Conservation (phyloP, 331 rosid species). For the Dryas integrifolia region DNA sequence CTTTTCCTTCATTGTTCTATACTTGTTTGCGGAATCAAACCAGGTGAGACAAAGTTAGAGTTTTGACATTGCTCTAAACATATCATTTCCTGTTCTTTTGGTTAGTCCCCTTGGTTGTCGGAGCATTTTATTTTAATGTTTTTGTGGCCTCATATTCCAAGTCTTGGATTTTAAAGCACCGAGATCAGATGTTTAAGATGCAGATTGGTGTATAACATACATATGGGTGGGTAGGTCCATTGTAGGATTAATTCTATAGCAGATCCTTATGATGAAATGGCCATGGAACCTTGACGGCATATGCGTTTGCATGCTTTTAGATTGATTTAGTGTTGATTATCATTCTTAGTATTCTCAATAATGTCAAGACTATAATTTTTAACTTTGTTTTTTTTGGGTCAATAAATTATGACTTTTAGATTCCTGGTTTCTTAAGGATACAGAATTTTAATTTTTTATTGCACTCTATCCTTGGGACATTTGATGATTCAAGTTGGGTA, state of each 20-base stretch:
- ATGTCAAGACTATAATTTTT: too few relatives aligned
- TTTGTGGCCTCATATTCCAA: neutral
- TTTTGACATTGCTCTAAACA: neutral
- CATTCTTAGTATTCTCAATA: neutral
- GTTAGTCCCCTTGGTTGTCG: neutral
- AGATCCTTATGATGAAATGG: neutral
- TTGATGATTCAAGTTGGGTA: neutral
- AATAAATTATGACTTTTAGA: too few relatives aligned
- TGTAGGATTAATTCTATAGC: neutral
- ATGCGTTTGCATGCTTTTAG: neutral
- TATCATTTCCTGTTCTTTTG: neutral
- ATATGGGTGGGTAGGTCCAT: neutral
- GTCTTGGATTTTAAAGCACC: too few relatives aligned
- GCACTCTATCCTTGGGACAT: too few relatives aligned
- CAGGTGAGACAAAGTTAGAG: conserved; percentile 49
- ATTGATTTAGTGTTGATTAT: neutral
- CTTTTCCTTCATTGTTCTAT: conserved; percentile 88
- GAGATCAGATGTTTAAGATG: neutral
- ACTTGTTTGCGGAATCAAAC: conserved; percentile 83
- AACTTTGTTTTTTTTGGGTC: too few relatives aligned
- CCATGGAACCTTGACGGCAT: neutral
- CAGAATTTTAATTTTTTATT: too few relatives aligned
- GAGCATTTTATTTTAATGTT: neutral
- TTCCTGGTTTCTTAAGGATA: too few relatives aligned
- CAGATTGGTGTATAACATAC: neutral